These are phyloP conservation scores for Penicillium sp. DNA, from an alignment of 2,329 filamentous ascomycete genomes.

Conservation along the genomic window DNA sequence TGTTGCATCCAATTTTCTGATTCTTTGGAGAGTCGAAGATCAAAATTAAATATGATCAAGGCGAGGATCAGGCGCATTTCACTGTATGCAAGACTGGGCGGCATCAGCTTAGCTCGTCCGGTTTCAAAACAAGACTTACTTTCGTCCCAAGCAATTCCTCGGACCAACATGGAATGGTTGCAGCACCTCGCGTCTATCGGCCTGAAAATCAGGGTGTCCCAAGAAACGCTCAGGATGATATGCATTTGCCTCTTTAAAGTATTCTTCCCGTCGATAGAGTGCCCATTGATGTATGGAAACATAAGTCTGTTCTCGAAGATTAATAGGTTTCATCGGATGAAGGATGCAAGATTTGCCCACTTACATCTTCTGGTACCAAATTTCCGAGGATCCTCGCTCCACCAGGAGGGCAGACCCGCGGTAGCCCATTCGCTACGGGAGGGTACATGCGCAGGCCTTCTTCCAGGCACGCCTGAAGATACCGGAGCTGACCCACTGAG, in stretches of 20 bases:
- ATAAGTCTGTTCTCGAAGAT: constrained; percentile 36
- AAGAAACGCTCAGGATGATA: constrained; percentile 52
- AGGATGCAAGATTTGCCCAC: background rate
- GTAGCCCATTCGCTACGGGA: constrained; percentile 29
- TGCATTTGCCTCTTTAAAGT: constrained; percentile 50
- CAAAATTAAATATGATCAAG: constrained; percentile 54
- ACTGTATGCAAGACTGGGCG: constrained; percentile 50
- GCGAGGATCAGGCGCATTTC: constrained; percentile 56
- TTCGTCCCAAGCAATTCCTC: constrained; percentile 54
- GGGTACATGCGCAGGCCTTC: constrained; percentile 50
- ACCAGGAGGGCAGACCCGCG: constrained; percentile 22
- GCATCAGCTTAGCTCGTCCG: background rate
- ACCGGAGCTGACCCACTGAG: constrained; percentile 35
- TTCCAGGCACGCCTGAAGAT: constrained; percentile 47
- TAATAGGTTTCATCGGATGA: background rate
- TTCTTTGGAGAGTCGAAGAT: constrained; percentile 46
- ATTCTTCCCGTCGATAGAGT: constrained; percentile 46
- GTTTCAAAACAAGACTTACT: constrained; percentile 38
- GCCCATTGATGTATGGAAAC: constrained; percentile 51
- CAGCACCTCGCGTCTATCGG: constrained; percentile 49
- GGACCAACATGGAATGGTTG: constrained; percentile 55
- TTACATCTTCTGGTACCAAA: constrained; percentile 25
- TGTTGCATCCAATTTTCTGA: constrained; percentile 45
- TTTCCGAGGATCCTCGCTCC: constrained; percentile 25
- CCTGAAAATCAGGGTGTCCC: constrained; percentile 34